Percentiles rank a stretch among this genome's conserved stretches.
These are phyloP conservation scores for Parascedosporium putredinis DNA, from an alignment of 2,329 filamentous ascomycete genomes.

Conservation along the genomic window DNA sequence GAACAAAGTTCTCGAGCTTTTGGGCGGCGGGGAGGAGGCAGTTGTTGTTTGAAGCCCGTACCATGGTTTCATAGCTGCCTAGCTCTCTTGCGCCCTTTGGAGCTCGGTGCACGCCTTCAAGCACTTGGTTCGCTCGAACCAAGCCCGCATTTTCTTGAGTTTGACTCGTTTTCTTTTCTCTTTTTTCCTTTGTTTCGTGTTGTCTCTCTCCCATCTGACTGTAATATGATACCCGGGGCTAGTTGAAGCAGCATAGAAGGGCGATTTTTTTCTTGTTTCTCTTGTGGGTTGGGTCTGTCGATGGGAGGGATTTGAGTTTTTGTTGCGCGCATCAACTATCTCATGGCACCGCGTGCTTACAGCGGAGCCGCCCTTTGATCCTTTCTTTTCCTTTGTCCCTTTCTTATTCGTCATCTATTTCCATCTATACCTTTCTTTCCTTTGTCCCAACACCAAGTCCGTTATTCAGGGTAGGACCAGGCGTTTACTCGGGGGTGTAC, in stretches of 20 bases:
- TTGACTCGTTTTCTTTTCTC: not conserved
- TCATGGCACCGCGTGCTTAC: not conserved
- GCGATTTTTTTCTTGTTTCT: not conserved
- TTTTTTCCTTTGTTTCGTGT: not conserved
- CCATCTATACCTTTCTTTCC: not conserved
- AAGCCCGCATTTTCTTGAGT: too few relatives aligned
- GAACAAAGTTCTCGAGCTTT: conserved; percentile 84
- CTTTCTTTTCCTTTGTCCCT: not conserved
- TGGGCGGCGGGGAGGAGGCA: conserved; percentile 35
- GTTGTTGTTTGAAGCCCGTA: not conserved
- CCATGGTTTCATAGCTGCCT: not conserved
- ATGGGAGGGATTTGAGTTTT: conserved; percentile 5
- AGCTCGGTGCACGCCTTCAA: not conserved
- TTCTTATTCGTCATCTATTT: not conserved
- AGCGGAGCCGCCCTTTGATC: not conserved
- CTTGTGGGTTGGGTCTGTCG: conserved; percentile 6
- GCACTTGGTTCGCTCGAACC: too few relatives aligned
- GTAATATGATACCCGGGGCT: conserved; percentile 8
- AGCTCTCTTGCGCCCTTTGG: not conserved
- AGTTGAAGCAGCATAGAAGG: conserved; percentile 1
- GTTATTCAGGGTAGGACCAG: not conserved
- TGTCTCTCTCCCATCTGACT: conserved; percentile 7
- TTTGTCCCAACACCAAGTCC: not conserved
- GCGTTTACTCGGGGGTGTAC: not conserved
- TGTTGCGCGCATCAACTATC: not conserved